Evolutionary conservation across 225 moss, liverwort and hornwort species (phyloP).

Genomic region (Physcomitrium patens): DNA sequence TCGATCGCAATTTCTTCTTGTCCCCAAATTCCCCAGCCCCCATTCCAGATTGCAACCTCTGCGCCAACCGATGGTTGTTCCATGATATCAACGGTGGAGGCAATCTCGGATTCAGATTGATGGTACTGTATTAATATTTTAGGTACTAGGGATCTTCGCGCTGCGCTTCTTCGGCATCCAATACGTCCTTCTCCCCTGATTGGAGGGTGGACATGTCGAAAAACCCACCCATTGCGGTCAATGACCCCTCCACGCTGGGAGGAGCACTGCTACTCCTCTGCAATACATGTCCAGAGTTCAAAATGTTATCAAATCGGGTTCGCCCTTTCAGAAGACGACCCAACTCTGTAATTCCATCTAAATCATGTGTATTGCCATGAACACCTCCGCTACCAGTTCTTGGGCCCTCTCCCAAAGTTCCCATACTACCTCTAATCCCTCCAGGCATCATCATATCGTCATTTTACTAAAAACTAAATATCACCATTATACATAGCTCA

Average conservation of each 20-base stretch:
- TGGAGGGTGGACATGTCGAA: constrained; percentile 60
- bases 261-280: constrained; percentile 98
- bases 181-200: constrained; percentile 58
- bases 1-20: constrained; percentile 85
- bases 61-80: constrained; percentile 88
- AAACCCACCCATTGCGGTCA: constrained; percentile 81
- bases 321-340: constrained; percentile 78
- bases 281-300: constrained; percentile 81
- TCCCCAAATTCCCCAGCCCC: constrained; percentile 83
- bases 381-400: constrained; percentile 56
- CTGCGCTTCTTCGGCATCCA: constrained; percentile 78
- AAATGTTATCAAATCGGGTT: constrained; percentile 85
- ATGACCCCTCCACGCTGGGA: constrained; percentile 95
- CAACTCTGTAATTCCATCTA: constrained; percentile 85
- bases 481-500: constrained; percentile 26
- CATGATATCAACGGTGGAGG: constrained; percentile 89
- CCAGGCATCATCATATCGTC: constrained; percentile 86
- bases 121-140: constrained; percentile 83
- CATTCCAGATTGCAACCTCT: constrained; percentile 76
- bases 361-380: constrained; percentile 63
- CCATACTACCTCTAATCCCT: constrained; percentile 90
- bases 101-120: constrained; percentile 90
- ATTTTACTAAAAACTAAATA: constrained; percentile 38
- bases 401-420: constrained; percentile 68
- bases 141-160: constrained; percentile 92